Conservation (phyloP, 2,329 filamentous ascomycete genomes). For the Phialophora expanda region DNA sequence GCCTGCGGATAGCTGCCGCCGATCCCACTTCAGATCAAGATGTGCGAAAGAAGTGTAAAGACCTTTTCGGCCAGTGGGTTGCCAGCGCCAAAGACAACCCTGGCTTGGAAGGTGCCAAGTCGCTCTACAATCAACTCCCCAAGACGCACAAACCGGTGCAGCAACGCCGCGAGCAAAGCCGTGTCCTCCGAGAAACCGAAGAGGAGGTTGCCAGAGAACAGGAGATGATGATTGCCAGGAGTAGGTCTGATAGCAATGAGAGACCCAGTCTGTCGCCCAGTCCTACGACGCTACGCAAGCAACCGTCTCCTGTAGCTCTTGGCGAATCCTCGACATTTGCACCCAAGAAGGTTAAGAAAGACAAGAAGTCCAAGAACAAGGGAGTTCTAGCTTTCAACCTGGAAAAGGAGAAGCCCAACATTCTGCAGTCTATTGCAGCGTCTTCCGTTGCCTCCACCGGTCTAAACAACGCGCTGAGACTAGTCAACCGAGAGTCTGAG, state of each 20-base stretch:
- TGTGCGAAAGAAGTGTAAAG: conserved; percentile 86
- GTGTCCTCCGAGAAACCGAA: conserved; percentile 80
- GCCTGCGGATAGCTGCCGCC: conserved; percentile 83
- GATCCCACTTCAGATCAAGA: conserved; percentile 82
- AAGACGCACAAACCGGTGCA: conserved; percentile 66
- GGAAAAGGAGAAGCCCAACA: conserved; percentile 82
- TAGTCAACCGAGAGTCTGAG: conserved; percentile 86
- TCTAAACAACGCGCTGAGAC: conserved; percentile 81
- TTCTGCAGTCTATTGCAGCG: conserved; percentile 87
- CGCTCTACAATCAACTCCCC: conserved; percentile 73
- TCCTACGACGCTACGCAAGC: conserved; percentile 35
- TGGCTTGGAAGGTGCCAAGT: conserved; percentile 79
- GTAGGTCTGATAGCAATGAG: conserved; percentile 27
- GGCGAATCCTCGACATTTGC: conserved; percentile 37
- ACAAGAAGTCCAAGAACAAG: conserved; percentile 55
- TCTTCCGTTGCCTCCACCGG: conserved; percentile 91
- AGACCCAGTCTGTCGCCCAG: conserved; percentile 27
- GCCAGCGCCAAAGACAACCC: conserved; percentile 78
- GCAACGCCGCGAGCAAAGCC: conserved; percentile 77
- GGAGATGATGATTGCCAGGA: conserved; percentile 30
- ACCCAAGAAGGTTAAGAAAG: conserved; percentile 39
- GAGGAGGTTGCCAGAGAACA: conserved; percentile 67
- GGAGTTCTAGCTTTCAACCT: conserved; percentile 74
- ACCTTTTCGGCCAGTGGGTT: conserved; percentile 84
- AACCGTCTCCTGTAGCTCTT: conserved; percentile 33